phyloP scores from a whole-genome alignment of 176 grass and related monocot genomes.

The Tillandsia leiboldiana region DNA sequence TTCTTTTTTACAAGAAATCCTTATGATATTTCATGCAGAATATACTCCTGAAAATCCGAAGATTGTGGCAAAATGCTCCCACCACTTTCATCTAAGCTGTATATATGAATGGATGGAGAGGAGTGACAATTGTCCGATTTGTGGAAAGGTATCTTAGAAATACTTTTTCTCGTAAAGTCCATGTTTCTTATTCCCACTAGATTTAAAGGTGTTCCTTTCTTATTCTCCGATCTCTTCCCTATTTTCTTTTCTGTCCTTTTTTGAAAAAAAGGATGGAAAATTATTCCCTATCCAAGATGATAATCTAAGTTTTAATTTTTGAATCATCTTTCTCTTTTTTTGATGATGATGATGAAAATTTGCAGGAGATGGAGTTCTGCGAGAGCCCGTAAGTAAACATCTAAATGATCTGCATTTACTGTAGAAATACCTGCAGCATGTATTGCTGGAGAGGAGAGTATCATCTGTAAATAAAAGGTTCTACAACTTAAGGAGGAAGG shows the following conservation, averaged over 20 bases:
- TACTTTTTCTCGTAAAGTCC: background rate
- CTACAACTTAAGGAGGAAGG: background rate
- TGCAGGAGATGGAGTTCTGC: conserved; percentile 84
- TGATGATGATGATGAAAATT: background rate
- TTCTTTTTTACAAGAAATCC: background rate
- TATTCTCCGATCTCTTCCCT: too few species aligned
- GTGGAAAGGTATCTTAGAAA: conserved; percentile 45
- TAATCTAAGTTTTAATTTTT: too few species aligned
- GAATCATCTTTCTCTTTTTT: too few species aligned
- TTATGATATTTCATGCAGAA: conserved; percentile 35
- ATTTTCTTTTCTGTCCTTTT: too few species aligned
- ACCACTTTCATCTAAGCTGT: conserved; percentile 93
- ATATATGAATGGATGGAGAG: conserved; percentile 99
- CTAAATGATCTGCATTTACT: conserved; percentile 2
- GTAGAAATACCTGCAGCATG: conserved; percentile 10
- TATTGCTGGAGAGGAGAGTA: conserved; percentile 10
- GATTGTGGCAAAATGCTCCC: conserved; percentile 71
- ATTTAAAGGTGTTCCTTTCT: too few species aligned
- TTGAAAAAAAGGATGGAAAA: too few species aligned
- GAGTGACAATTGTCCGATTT: conserved; percentile 84
- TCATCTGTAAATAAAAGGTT: conserved; percentile 45
- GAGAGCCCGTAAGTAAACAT: conserved; percentile 52
- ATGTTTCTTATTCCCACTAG: background rate
- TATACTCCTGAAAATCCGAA: conserved; percentile 78
- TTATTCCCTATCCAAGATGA: too few species aligned